phyloP scores from a whole-genome alignment of 768 basidiomycete genomes.

The Rhizopogon salebrosus region DNA sequence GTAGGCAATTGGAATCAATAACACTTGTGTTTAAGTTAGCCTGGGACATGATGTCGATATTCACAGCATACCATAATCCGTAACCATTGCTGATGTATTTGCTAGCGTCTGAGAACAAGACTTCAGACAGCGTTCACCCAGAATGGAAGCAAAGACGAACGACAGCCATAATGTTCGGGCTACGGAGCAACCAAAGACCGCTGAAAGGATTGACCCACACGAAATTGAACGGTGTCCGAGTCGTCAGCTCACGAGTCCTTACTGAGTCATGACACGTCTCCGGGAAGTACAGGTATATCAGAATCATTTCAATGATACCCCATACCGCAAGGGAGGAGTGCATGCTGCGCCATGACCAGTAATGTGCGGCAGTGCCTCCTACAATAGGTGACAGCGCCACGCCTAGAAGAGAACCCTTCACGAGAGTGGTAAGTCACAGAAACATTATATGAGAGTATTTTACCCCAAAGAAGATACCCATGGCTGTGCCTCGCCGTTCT shows the following conservation, averaged over 20 bases:
- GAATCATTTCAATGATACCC: conserved; percentile 33
- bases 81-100: conserved; percentile 25
- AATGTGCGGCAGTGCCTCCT: conserved; percentile 23
- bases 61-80: conserved; percentile 35
- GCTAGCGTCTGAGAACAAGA: conserved; percentile 25
- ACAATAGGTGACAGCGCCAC: neutral
- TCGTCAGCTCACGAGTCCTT: neutral
- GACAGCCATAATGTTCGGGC: conserved; percentile 47
- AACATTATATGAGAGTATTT: conserved; percentile 8
- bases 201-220: conserved; percentile 50
- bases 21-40: conserved; percentile 10
- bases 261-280: conserved; percentile 50
- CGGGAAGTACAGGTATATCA: conserved; percentile 42
- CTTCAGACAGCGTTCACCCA: neutral
- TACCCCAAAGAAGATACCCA: conserved; percentile 33
- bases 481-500: conserved; percentile 43
- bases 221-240: conserved; percentile 9
- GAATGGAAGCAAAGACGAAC: conserved; percentile 29
- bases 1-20: conserved; percentile 53
- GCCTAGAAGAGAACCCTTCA: neutral
- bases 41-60: neutral
- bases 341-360: conserved; percentile 54
- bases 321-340: conserved; percentile 37
- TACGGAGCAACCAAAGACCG: conserved; percentile 43
- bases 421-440: conserved; percentile 20